Evolutionary conservation across 495 filamentous ascomycete genomes (phyloP).

Genomic region (Penicillium psychrofluorescens): DNA sequence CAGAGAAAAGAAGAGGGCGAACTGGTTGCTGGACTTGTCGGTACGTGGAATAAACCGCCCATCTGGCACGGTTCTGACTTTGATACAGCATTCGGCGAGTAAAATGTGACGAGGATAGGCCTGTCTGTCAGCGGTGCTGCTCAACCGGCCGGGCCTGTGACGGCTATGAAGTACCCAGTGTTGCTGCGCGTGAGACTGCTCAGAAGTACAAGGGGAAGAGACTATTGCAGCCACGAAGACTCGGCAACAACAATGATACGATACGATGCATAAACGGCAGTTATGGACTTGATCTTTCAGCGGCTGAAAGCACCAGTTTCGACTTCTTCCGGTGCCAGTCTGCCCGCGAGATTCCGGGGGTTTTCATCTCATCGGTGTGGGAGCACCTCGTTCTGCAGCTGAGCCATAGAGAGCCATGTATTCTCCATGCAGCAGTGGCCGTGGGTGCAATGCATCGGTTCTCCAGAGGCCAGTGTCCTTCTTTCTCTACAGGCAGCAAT

Average conservation of each 20-base stretch:
- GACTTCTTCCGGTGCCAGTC: not conserved
- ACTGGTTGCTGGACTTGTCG: not conserved
- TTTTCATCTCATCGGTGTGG: not conserved
- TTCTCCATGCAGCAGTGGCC: not conserved
- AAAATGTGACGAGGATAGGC: not conserved
- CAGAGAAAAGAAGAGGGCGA: not conserved
- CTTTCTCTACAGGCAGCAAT: not conserved
- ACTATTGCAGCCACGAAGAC: not conserved
- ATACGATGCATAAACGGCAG: not conserved
- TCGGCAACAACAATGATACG: not conserved
- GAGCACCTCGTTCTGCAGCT: not conserved
- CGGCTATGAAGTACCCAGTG: not conserved
- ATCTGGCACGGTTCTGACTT: not conserved
- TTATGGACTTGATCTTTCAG: not conserved
- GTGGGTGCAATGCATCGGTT: slow-evolving; percentile 1
- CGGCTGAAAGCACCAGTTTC: not conserved
- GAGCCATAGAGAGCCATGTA: not conserved
- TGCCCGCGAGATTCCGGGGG: not conserved
- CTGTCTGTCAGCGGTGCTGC: not conserved
- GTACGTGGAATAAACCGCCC: not conserved
- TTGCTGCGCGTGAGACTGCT: not conserved
- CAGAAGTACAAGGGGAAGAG: not conserved
- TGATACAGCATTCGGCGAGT: not conserved
- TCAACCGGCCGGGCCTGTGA: not conserved
- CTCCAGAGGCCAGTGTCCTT: not conserved